Conservation (phyloP, 345 rosid genomes). For the Brassica carinata region DNA sequence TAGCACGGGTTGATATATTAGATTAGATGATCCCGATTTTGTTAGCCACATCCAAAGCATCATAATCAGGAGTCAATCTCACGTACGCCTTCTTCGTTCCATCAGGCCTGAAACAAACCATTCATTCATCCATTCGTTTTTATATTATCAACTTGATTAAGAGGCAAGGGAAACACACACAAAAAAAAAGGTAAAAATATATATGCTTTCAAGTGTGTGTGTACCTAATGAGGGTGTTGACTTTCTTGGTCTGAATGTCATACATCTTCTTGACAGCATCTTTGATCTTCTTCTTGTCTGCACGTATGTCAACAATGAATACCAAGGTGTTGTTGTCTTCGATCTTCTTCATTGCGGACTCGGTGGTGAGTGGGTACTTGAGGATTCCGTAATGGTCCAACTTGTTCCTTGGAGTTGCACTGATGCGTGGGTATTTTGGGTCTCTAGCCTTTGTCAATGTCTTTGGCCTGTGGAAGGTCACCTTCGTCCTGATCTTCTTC, state of each 20-base stretch:
- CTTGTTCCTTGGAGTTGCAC: constrained; percentile 40
- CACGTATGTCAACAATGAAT: constrained; percentile 58
- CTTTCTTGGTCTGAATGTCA: constrained; percentile 64
- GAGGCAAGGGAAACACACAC: too few species aligned
- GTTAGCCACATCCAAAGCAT: constrained; percentile 94
- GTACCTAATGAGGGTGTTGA: constrained; percentile 65
- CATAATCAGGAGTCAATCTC: constrained; percentile 85
- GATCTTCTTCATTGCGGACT: constrained; percentile 71
- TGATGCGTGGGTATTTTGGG: constrained; percentile 31
- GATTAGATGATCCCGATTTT: constrained; percentile 6
- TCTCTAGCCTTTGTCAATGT: constrained; percentile 33
- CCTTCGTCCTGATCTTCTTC: constrained; percentile 39
- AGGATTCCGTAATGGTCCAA: constrained; percentile 52
- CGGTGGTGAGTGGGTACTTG: constrained; percentile 63
- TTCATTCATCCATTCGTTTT: background rate
- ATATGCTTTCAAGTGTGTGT: background rate
- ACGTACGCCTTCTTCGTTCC: constrained; percentile 94
- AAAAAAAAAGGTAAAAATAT: too few species aligned
- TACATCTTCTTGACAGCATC: constrained; percentile 69
- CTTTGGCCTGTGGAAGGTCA: constrained; percentile 44
- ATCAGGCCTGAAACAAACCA: constrained; percentile 65
- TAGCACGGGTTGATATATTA: too few species aligned
- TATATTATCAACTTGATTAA: too few species aligned
- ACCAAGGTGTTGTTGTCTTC: constrained; percentile 69
- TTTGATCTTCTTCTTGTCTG: constrained; percentile 70